Evolutionary conservation across 148 eudicot genomes (phyloP).

Genomic region (Nepenthes gracilis): DNA sequence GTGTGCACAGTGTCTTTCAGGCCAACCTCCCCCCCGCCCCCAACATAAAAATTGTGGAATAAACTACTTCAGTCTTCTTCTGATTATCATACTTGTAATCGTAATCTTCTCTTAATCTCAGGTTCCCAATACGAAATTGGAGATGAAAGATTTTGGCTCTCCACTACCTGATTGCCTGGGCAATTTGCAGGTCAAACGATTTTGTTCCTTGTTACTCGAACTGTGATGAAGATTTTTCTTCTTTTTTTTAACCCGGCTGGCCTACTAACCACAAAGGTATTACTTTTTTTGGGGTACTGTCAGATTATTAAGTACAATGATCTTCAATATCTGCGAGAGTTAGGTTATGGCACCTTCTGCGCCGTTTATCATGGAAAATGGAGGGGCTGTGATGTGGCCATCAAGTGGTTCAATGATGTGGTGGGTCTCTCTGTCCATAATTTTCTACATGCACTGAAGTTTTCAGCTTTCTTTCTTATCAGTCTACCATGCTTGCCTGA

Average conservation of each 20-base stretch:
- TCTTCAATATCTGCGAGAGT: constrained; percentile 81
- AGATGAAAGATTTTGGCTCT: too few relatives aligned
- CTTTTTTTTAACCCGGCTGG: background rate
- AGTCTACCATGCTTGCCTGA: constrained; percentile 1
- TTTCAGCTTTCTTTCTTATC: background rate
- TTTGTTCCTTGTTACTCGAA: too few relatives aligned
- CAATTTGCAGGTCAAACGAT: too few relatives aligned
- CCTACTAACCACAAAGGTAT: background rate
- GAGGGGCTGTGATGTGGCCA: constrained; percentile 98
- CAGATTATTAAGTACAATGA: constrained; percentile 81
- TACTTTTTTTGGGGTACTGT: constrained; percentile 3
- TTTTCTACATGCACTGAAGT: background rate
- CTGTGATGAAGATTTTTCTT: constrained; percentile 27
- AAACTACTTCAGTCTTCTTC: too few relatives aligned
- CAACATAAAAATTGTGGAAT: too few relatives aligned
- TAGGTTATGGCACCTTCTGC: constrained; percentile 95
- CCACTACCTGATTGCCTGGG: too few relatives aligned
- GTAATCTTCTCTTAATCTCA: too few relatives aligned
- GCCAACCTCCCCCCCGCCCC: too few relatives aligned
- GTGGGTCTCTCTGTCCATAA: constrained; percentile 66
- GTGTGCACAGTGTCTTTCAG: too few relatives aligned
- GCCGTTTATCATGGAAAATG: constrained; percentile 97
- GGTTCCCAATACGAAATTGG: too few relatives aligned
- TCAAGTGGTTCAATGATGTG: constrained; percentile 85
- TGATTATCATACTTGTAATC: too few relatives aligned